phyloP scores from a whole-genome alignment of 2,329 filamentous ascomycete genomes.

The Thermoascus crustaceus region DNA sequence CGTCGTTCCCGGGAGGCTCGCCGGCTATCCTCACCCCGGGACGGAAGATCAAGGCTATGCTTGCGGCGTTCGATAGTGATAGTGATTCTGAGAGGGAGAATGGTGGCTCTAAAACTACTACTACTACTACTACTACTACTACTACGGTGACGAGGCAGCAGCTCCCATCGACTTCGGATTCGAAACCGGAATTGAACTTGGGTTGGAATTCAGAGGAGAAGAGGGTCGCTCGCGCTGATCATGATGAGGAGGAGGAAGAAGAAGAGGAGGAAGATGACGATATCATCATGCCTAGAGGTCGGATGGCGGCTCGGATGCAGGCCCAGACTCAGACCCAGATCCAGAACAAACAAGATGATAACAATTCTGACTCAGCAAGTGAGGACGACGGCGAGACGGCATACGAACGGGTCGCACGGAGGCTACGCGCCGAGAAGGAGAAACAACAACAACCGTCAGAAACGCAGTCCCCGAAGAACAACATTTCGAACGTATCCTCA shows the following conservation, averaged over 20 bases:
- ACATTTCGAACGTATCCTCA: slow-evolving; percentile 31
- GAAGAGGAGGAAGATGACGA: slow-evolving; percentile 40
- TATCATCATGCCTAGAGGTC: slow-evolving; percentile 51
- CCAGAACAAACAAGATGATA: slow-evolving; percentile 15
- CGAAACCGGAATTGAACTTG: not conserved
- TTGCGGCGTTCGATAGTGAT: slow-evolving; percentile 42
- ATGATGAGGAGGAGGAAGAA: slow-evolving; percentile 20
- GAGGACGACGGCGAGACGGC: slow-evolving; percentile 28
- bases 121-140: slow-evolving; percentile 13
- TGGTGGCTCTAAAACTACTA: slow-evolving; percentile 6
- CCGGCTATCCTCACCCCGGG: slow-evolving; percentile 35
- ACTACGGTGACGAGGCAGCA: too few species aligned
- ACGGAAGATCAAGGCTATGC: slow-evolving; percentile 42
- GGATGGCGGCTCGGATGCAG: slow-evolving; percentile 58
- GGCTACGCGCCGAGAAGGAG: slow-evolving; percentile 6
- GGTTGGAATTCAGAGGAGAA: not conserved
- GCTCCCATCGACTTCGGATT: too few species aligned
- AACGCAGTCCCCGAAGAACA: slow-evolving; percentile 20
- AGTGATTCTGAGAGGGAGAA: slow-evolving; percentile 36
- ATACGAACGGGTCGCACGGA: slow-evolving; percentile 28
- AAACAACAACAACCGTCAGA: not conserved
- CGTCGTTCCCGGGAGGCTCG: slow-evolving; percentile 19
- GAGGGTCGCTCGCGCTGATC: too few species aligned
- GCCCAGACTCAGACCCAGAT: too few species aligned
- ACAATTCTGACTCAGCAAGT: not conserved